Evolutionary conservation across 495 filamentous ascomycete species (phyloP), one percentile per base, ranked within the genome.

Genomic region (Aspergillus steynii): DNA sequence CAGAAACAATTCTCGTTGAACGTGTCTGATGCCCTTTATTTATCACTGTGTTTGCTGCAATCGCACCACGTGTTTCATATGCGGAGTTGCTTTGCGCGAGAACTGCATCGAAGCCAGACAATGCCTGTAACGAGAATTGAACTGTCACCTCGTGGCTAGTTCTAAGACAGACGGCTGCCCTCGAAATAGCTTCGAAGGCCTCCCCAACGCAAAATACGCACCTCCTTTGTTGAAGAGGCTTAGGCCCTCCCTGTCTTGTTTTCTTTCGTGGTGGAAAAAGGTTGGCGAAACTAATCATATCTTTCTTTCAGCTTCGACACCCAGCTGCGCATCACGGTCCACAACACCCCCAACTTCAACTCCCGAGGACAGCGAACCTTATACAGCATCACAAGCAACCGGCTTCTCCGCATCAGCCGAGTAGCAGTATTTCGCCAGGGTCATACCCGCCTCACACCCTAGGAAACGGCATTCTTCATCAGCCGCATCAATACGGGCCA

Each of bases 341-440:
- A 50, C 75, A 78, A 45, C 75, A 73, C 42, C 71, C 69, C 37
- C 78, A 80, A 50, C 71, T 72, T 57, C 74, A 79, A 64, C 86
- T 87, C 66, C 82, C 86, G 61, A 82, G 86, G 64, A 79, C 88
- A 62, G 80, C 85, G 61, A 88, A 79, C 74, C 79, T 90, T 69
- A 80, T 85, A 61, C 85, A 88, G 59, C 85, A 85, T 65, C 86
- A 86, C 61, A 86, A 88, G 64, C 87, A 86, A 62, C 76, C 81
- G 49, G 70, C 68, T n/a, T 84, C 83, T 59, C 81, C 83, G 20
- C 70, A 76, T 64, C 76, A 73, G 25, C 62, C 70, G 2, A 60
- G 74, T 49, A 73, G 75, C 53, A 77, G 76, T 60, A 79, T 85
- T 60, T 80, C 88, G 61, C 70, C 82, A 14, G 77, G 75, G 50